Evolutionary conservation across 2,329 filamentous ascomycete genomes (phyloP), one percentile per base, ranked within the genome.

Genomic region (Arthrinium phaeospermum): DNA sequence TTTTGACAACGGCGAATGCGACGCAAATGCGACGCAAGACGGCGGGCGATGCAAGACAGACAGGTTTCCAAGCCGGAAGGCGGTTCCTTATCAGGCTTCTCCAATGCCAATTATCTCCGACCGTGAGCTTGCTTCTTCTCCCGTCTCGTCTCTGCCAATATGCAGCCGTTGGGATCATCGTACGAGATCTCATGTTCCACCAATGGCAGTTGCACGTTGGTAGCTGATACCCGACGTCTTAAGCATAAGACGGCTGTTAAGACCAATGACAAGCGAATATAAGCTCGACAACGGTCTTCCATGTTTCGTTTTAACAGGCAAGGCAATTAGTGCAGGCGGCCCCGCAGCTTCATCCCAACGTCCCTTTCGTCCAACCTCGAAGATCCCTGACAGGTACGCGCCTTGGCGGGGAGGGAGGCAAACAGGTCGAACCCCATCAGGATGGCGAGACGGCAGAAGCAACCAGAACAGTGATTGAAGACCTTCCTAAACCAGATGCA

Each of bases 291-390:
- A 64, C 19, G 57, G 57, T 41, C 34, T 41, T 64, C 34, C 30
- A 64, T 41, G 57, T 64, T 64, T 64, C 57, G 57, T 41, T n/a
- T 64, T 64, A 41, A 64, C n/a, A 64, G 57, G 10, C 34, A 61
- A 22, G 51, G 53, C 34, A 64, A 22, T 64, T 41, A 41, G 57
- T 34, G 34, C 16, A 41, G 57, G 34, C 57, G 57, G 57, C 19
- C 57, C 57, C 57, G 34, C 57, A 64, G 19, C 57, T 34, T 64
- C 57, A 64, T 41, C 34, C 34, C 34, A 64, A 41, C 57, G 12
- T 64, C 34, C 22, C 57, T 64, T 41, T 64, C 34, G 57, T 24
- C 57, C 57, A 64, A 64, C 34, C 19, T 14, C 41, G 41, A 64
- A 64, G 34, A 41, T n/a, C 57, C 57, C 34, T 37, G 57, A 41